Base-by-base conservation (phyloP, 495 filamentous ascomycete species). In the Rhizodiscina lignyota region DNA sequence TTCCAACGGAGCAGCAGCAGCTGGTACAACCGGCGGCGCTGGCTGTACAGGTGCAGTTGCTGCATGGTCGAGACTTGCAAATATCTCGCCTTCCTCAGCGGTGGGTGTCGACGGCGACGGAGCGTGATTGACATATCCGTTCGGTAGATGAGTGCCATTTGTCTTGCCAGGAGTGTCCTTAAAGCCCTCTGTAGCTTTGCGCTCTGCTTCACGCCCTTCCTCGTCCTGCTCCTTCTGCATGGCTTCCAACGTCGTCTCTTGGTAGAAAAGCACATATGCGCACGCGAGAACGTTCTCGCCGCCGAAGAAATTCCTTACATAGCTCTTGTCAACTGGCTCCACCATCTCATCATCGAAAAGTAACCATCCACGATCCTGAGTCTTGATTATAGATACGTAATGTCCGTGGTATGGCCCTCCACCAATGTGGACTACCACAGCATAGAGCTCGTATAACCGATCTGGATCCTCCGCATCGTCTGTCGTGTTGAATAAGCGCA, bases 291-390 rank as follows among this genome's bases (percentile, higher is more conserved):
- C 83, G 12, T 83, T 79, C 42, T 79, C 77, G 49, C 94, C 89
- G 18, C 89, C 89, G 49, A 97, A 97, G 60, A 96, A 97, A 50
- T 93, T 96, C 35, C 74, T 69, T n/a, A 97, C 91, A 51, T 89
- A 97, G 48, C 74, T 76, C 52, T 94, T 94, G 50, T 94, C 84
- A 4, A 97, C 89, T 0, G 91, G 89, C 51, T 96, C 89, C 10
- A 97, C 89, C 68, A 96, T 79, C 61, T 97, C 89, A 53, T 97
- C 89, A 45, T 97, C 89, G 43, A 97, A 97, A 3, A 97, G 60
- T 36, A 97, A 53, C 89, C 89, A 97, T 18, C 89, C 89, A 16
- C 81, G 71, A 51, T 96, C 87, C 50, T 93, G 74, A 1, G 89
- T 97, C 55, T 97, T 97, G 63, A 97, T 89, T 21, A 97, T 86